These are phyloP conservation scores for Collybia sordida DNA, from an alignment of 768 basidiomycete genomes.

Conservation along the genomic window DNA sequence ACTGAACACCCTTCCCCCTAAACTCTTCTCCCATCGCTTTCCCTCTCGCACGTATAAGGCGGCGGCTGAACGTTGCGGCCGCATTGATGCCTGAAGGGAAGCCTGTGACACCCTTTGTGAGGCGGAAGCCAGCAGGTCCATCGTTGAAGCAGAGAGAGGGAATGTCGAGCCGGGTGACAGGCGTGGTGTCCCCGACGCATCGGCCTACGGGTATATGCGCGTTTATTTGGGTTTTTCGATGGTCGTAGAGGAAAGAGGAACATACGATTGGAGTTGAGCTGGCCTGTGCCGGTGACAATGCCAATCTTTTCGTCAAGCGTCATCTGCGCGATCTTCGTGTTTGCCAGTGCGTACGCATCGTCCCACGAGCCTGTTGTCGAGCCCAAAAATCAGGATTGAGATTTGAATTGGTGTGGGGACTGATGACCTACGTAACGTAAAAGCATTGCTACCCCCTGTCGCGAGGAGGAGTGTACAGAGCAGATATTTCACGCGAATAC, in stretches of 20 bases:
- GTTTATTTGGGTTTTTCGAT: too few relatives aligned
- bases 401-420: not conserved
- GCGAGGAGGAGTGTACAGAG: not conserved
- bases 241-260: not conserved
- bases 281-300: constrained; percentile 44
- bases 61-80: constrained; percentile 53
- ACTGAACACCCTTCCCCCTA: constrained; percentile 60
- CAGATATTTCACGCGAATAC: too few relatives aligned
- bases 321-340: constrained; percentile 33
- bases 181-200: constrained; percentile 46
- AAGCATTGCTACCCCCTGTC: not conserved
- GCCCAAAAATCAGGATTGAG: not conserved
- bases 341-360: constrained; percentile 39
- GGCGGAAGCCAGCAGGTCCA: constrained; percentile 45
- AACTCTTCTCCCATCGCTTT: constrained; percentile 67
- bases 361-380: constrained; percentile 41
- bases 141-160: constrained; percentile 49
- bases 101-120: constrained; percentile 43
- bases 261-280: constrained; percentile 36
- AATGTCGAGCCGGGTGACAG: constrained; percentile 38
- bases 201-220: constrained; percentile 29
- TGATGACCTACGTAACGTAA: not conserved
- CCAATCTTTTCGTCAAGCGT: constrained; percentile 47
- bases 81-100: constrained; percentile 61
- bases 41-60: constrained; percentile 63